Evolutionary conservation across 1,284 basidiomycete species (phyloP).

Genomic region (Amylostereum areolatum): DNA sequence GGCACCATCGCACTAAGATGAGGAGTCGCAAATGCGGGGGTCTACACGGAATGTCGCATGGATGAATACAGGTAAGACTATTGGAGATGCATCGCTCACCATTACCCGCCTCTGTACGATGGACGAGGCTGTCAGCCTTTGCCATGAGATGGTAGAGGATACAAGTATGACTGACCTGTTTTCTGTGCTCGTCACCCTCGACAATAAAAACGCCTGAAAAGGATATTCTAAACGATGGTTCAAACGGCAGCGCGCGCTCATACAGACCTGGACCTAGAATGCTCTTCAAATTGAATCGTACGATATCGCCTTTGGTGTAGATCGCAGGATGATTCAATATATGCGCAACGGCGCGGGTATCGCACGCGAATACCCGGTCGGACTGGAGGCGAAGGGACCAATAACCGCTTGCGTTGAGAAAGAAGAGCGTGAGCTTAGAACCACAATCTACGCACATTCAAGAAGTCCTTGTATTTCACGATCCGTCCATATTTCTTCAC

Average conservation of each 20-base stretch:
- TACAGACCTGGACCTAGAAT: no score
- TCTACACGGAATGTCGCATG: conserved; percentile 11
- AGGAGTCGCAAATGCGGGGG: conserved; percentile 25
- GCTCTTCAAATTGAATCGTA: neutral
- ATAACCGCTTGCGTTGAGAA: neutral
- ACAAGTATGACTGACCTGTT: neutral
- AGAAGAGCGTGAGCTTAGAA: no score
- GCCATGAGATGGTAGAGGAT: no score
- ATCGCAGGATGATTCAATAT: neutral
- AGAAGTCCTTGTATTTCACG: neutral
- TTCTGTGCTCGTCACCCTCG: neutral
- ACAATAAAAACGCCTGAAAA: neutral
- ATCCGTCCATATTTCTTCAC: neutral
- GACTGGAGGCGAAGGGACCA: neutral
- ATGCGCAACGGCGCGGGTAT: neutral
- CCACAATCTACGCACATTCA: neutral
- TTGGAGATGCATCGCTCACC: neutral
- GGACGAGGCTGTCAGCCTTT: neutral
- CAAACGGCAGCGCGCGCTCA: no score
- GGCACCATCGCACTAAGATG: conserved; percentile 24
- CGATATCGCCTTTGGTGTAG: neutral
- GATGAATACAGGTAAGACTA: neutral
- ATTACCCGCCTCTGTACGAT: conserved; percentile 1
- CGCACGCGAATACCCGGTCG: neutral
- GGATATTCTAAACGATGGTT: no score